Percentiles rank a stretch among this genome's conserved stretches.
phyloP scores from a whole-genome alignment of 257 asterid genomes.

The Jacaranda copaia region DNA sequence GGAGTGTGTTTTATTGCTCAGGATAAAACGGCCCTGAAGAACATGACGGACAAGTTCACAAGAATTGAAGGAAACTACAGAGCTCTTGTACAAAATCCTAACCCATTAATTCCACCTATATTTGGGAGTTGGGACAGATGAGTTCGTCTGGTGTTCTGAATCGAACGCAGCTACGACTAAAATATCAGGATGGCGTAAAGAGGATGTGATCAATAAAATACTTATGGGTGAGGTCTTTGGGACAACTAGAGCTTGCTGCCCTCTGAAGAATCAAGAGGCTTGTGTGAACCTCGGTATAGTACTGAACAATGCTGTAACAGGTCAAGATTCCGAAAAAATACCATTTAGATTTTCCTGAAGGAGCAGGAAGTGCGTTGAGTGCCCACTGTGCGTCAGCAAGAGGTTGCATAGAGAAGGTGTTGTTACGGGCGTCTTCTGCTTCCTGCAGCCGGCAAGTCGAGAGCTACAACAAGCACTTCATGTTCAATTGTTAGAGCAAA shows the following conservation, averaged over 20 bases:
- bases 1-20: constrained; percentile 96
- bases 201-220: constrained; percentile 83
- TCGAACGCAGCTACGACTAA: constrained; percentile 96
- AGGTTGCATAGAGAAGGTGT: constrained; percentile 73
- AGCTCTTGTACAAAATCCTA: constrained; percentile 87
- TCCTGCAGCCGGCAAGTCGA: constrained; percentile 90
- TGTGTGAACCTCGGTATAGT: constrained; percentile 79
- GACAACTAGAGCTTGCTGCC: constrained; percentile 61
- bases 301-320: constrained; percentile 76
- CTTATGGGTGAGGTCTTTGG: constrained; percentile 93
- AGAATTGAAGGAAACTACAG: constrained; percentile 90
- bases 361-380: constrained; percentile 73
- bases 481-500: constrained; percentile 79
- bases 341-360: constrained; percentile 77
- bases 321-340: constrained; percentile 73
- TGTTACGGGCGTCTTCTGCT: constrained; percentile 88
- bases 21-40: constrained; percentile 87
- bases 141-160: constrained; percentile 95
- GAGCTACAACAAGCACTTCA: constrained; percentile 96
- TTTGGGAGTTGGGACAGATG: constrained; percentile 92
- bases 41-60: constrained; percentile 92
- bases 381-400: constrained; percentile 81
- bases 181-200: constrained; percentile 76
- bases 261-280: constrained; percentile 82
- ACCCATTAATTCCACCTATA: constrained; percentile 91